phyloP scores from a whole-genome alignment of 768 basidiomycete genomes.

The Dioszegia hungarica region DNA sequence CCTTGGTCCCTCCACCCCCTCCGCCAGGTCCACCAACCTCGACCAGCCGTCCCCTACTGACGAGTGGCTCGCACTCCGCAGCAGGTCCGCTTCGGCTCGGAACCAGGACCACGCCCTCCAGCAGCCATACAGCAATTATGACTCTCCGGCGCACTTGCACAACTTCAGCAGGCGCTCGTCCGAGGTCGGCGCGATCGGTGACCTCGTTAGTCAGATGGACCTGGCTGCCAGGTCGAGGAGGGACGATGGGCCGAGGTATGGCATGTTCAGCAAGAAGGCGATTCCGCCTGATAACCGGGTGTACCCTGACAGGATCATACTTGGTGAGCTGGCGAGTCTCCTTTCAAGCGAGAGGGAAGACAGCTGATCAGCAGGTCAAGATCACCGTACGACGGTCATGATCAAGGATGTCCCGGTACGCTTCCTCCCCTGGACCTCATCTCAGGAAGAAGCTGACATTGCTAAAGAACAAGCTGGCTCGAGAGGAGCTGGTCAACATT shows the following conservation, averaged over 20 bases:
- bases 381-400: constrained; percentile 46
- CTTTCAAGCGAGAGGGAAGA: neutral
- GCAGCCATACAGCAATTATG: neutral
- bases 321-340: constrained; percentile 20
- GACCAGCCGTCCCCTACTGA: constrained; percentile 3
- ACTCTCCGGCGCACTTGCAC: constrained; percentile 10
- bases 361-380: constrained; percentile 25
- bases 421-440: neutral
- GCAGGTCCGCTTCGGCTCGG: neutral
- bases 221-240: neutral
- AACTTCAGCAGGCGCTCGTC: constrained; percentile 14
- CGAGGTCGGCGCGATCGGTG: constrained; percentile 22
- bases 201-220: constrained; percentile 12
- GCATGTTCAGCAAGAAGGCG: constrained; percentile 4
- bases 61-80: constrained; percentile 1
- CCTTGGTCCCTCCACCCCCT: neutral
- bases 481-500: constrained; percentile 41
- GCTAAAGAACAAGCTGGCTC: constrained; percentile 44
- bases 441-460: no score
- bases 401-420: constrained; percentile 48
- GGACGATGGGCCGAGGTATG: neutral
- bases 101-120: neutral
- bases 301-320: constrained; percentile 27
- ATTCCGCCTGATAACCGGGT: constrained; percentile 25
- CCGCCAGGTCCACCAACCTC: neutral